phyloP scores from a whole-genome alignment of 805 yeast genomes.

The Zygosaccharomyces siamensis region DNA sequence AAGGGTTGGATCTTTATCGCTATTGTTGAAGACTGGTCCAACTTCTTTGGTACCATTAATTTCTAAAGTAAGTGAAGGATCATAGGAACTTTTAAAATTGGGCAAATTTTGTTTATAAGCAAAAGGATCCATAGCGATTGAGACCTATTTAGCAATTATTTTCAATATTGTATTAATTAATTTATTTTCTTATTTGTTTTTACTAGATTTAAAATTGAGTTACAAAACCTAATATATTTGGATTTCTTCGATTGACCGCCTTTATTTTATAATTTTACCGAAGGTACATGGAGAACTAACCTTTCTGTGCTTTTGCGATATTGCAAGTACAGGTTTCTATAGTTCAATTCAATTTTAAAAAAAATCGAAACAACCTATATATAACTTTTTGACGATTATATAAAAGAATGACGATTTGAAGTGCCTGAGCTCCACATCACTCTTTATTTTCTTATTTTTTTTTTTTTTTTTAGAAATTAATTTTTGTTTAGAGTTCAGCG shows the following conservation, averaged over 20 bases:
- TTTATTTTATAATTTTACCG: slow-evolving; percentile 2
- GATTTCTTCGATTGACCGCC: slow-evolving; percentile 3
- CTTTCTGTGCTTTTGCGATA: background rate
- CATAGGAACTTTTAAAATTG: slow-evolving; percentile 3
- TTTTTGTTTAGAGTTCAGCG: background rate
- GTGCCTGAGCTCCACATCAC: too few species aligned
- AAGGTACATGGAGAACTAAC: background rate
- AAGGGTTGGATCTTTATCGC: slow-evolving; percentile 8
- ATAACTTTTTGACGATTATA: background rate
- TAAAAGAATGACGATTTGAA: background rate
- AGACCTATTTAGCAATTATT: background rate
- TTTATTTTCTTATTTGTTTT: background rate
- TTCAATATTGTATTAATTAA: background rate
- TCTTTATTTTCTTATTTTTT: background rate
- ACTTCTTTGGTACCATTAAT: slow-evolving; percentile 5
- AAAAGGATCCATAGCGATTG: slow-evolving; percentile 7
- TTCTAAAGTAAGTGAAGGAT: slow-evolving; percentile 9
- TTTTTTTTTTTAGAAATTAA: background rate
- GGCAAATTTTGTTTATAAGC: slow-evolving; percentile 3
- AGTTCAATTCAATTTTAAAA: background rate
- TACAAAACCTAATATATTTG: slow-evolving; percentile 1
- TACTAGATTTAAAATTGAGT: background rate
- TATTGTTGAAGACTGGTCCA: slow-evolving; percentile 8
- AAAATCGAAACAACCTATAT: slow-evolving; percentile 2
- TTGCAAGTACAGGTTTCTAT: slow-evolving; percentile 1